phyloP scores from a whole-genome alignment of 495 filamentous ascomycete species.

The Hyaloscypha variabilis region DNA sequence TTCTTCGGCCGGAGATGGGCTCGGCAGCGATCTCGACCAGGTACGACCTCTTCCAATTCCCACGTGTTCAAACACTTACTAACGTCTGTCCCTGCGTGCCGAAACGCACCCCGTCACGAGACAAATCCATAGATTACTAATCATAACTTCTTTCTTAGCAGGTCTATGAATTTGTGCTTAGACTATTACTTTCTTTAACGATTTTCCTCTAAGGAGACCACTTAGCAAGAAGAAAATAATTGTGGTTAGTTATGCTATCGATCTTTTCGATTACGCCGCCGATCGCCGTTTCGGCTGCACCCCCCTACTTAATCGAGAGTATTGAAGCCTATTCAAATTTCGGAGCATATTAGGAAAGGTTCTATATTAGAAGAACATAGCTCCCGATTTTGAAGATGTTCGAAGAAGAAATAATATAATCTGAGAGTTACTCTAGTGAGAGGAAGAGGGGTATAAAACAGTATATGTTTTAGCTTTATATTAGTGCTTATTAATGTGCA shows the following conservation, averaged over 20 bases:
- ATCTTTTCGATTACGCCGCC: conserved; percentile 28
- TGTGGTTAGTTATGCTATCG: conserved; percentile 25
- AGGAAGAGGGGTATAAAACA: conserved; percentile 26
- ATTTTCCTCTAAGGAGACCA: conserved; percentile 17
- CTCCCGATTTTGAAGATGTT: conserved; percentile 29
- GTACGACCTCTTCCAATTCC: no score
- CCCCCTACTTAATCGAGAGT: conserved; percentile 29
- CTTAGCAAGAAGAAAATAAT: conserved; percentile 27
- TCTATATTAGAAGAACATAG: conserved; percentile 28
- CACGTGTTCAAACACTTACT: no score
- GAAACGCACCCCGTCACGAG: conserved; percentile 17
- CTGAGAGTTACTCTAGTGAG: conserved; percentile 29
- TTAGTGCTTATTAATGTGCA: conserved; percentile 30
- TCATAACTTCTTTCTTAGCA: conserved; percentile 26
- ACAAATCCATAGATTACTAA: conserved; percentile 28
- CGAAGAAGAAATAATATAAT: conserved; percentile 27
- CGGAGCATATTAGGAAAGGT: conserved; percentile 29
- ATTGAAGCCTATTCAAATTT: conserved; percentile 26
- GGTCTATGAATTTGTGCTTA: conserved; percentile 27
- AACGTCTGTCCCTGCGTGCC: no score
- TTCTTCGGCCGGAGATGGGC: no score
- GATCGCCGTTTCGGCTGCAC: conserved; percentile 29
- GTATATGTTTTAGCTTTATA: conserved; percentile 25
- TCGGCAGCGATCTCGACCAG: no score
- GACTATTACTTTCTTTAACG: conserved; percentile 20